phyloP scores from a whole-genome alignment of 768 basidiomycete genomes.

The Cystofilobasidium bisporidii region DNA sequence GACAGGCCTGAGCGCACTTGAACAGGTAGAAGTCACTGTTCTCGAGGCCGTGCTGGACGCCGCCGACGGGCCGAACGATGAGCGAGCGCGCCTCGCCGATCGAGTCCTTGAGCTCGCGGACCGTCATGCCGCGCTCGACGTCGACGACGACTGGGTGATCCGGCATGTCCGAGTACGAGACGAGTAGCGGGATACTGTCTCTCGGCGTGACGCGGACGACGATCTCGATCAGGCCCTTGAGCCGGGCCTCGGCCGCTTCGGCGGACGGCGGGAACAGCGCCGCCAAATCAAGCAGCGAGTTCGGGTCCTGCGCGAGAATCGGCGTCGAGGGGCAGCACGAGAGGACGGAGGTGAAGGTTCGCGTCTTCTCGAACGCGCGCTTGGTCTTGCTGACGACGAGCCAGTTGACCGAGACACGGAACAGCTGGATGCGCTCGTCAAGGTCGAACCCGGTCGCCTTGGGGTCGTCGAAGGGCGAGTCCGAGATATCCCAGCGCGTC shows the following conservation, averaged over 20 bases:
- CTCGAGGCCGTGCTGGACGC: neutral
- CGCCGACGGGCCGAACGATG: slow-evolving; percentile 12
- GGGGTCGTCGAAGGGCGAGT: slow-evolving; percentile 1
- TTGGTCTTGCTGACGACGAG: slow-evolving; percentile 22
- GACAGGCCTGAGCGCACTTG: slow-evolving; percentile 23
- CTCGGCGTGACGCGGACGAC: slow-evolving; percentile 18
- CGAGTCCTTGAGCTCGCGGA: slow-evolving; percentile 15
- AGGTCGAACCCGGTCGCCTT: slow-evolving; percentile 15
- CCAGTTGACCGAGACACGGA: slow-evolving; percentile 18
- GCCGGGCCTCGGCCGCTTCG: slow-evolving; percentile 6
- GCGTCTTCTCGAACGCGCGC: slow-evolving; percentile 17
- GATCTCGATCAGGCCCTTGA: slow-evolving; percentile 27
- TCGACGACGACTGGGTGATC: slow-evolving; percentile 26
- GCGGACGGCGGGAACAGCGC: slow-evolving; percentile 15
- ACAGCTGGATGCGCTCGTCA: slow-evolving; percentile 20
- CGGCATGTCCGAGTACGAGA: slow-evolving; percentile 25
- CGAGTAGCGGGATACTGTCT: slow-evolving; percentile 14
- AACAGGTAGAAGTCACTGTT: slow-evolving; percentile 24
- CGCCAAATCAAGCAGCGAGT: slow-evolving; percentile 2
- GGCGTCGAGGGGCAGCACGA: slow-evolving; percentile 13
- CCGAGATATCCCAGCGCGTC: slow-evolving; percentile 21
- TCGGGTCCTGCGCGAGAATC: slow-evolving; percentile 9
- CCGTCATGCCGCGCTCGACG: neutral
- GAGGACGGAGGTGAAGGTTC: slow-evolving; percentile 11
- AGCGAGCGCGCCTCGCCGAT: slow-evolving; percentile 18